A percentile compares a stretch with the other conserved stretches of the same genome.
These are phyloP conservation scores for Letharia lupina DNA, from an alignment of 495 filamentous ascomycete species.

Conservation along the genomic window DNA sequence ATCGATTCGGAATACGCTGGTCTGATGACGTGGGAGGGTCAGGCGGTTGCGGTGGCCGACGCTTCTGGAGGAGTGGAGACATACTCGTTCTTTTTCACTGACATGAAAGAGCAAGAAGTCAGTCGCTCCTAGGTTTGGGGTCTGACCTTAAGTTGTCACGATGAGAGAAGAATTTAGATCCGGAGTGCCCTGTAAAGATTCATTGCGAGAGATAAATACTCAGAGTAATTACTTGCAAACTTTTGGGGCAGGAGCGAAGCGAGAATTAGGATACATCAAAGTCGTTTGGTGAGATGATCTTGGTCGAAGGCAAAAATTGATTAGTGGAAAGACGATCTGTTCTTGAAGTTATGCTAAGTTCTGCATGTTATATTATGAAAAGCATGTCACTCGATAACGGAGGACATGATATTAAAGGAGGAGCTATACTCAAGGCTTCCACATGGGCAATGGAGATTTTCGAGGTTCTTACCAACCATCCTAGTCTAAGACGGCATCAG, in stretches of 20 bases:
- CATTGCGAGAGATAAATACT: background rate
- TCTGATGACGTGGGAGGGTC: background rate
- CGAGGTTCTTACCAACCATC: background rate
- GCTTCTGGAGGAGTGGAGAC: constrained; percentile 12
- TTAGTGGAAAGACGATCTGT: background rate
- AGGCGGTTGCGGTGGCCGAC: background rate
- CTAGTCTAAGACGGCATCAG: background rate
- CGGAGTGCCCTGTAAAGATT: background rate
- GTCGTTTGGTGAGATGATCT: background rate
- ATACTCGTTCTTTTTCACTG: constrained; percentile 9
- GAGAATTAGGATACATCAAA: background rate
- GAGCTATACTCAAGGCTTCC: background rate
- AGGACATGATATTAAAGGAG: background rate
- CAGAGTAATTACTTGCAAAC: background rate
- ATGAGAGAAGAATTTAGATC: background rate
- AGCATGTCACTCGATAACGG: background rate
- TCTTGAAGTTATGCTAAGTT: background rate
- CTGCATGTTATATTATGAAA: background rate
- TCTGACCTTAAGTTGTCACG: background rate
- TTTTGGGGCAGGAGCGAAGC: constrained; percentile 10
- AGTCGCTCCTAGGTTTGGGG: background rate
- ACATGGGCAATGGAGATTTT: background rate
- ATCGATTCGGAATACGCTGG: background rate
- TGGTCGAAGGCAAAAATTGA: background rate
- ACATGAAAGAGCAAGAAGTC: background rate